Evolutionary conservation across 129 eudicot species (phyloP).

Genomic region (Tanacetum coccineum): DNA sequence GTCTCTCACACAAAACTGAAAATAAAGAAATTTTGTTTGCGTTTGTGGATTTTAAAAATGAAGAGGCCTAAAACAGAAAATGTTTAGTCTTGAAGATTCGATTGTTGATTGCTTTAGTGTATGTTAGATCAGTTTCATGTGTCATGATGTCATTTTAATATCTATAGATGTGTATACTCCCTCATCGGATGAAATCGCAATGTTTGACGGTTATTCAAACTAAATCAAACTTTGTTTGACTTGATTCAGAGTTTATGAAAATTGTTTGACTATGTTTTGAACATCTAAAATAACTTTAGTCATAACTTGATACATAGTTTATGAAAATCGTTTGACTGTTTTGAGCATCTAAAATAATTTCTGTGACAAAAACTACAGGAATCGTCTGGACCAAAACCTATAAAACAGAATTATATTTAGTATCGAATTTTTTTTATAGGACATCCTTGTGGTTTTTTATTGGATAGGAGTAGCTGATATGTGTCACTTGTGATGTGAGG

Average conservation of each 20-base stretch:
- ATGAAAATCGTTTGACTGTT: too few species aligned
- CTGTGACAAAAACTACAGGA: too few species aligned
- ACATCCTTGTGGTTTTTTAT: background rate
- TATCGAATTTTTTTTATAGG: too few species aligned
- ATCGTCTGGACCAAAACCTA: too few species aligned
- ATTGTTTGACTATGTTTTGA: background rate
- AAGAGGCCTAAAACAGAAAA: too few species aligned
- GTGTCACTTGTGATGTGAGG: slow-evolving; percentile 20
- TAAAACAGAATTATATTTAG: too few species aligned
- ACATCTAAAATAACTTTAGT: slow-evolving; percentile 2
- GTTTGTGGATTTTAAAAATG: too few species aligned
- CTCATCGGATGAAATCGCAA: background rate
- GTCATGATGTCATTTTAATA: background rate
- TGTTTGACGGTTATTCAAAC: background rate
- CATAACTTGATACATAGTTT: too few species aligned
- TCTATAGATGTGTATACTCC: too few species aligned
- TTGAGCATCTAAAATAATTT: too few species aligned
- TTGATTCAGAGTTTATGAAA: background rate
- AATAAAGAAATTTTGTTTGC: too few species aligned
- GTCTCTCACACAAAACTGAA: too few species aligned
- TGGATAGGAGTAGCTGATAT: slow-evolving; percentile 8
- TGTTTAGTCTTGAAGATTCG: background rate
- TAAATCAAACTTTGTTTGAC: background rate
- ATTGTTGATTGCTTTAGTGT: slow-evolving; percentile 7
- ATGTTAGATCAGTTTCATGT: background rate